A percentile compares a stretch with the other conserved stretches of the same genome.
Conservation (phyloP, 805 yeast species). For the Metschnikowia cerradonensis region DNA sequence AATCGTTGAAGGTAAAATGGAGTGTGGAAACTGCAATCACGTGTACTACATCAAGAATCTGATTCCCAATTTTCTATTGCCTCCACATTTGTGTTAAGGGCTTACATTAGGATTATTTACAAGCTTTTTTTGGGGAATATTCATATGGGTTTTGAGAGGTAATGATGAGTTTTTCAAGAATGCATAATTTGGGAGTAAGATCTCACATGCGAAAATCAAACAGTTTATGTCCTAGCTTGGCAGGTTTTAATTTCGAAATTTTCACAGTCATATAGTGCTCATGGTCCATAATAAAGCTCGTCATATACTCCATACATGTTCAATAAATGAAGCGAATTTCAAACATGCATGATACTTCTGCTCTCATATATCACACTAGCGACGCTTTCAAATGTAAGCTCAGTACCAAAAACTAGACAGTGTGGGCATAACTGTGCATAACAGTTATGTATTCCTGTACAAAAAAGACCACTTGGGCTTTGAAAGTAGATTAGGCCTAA, state of each 20-base stretch:
- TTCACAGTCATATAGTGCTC: neutral
- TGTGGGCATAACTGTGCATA: too few species aligned
- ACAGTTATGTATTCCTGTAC: too few species aligned
- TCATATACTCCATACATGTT: neutral
- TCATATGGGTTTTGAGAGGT: neutral
- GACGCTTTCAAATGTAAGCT: too few species aligned
- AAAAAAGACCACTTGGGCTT: too few species aligned
- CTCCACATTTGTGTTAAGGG: conserved; percentile 76
- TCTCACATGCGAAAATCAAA: neutral
- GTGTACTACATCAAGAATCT: conserved; percentile 86
- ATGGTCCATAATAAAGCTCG: neutral
- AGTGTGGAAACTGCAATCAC: conserved; percentile 81
- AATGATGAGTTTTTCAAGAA: neutral
- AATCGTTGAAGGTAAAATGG: conserved; percentile 85
- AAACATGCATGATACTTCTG: too few species aligned
- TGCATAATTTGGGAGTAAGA: neutral
- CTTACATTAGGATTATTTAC: neutral
- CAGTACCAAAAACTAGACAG: neutral
- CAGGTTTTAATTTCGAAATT: neutral
- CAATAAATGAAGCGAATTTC: neutral
- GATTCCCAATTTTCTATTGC: conserved; percentile 88
- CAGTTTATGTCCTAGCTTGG: neutral
- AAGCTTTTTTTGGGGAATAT: neutral
- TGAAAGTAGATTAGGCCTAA: neutral
- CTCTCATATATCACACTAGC: neutral